Evolutionary conservation across 164 flowering plant species (phyloP), one percentile per base, ranked within the genome.

Genomic region (Vitis rupestris): DNA sequence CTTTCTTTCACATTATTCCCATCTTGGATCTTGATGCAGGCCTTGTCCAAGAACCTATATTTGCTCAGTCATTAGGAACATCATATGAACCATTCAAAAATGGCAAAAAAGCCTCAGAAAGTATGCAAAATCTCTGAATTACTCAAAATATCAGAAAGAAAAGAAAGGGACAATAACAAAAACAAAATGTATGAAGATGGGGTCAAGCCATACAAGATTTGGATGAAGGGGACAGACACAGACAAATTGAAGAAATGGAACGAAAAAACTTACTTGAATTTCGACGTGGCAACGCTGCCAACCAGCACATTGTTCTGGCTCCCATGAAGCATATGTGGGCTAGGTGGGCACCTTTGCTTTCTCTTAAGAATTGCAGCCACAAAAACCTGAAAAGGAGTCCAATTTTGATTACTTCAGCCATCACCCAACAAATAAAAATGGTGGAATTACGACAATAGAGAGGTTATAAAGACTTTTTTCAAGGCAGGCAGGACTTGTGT

Each of bases 11-110:
- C 59, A 4, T 66, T 69, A 11, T 48, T 66, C 11, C 74, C 83
- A 13, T 83, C 89, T 77, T 79, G 72, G 10, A 50, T 65, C 72
- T 74, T 88, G 59, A 94, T 84, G 88, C 93, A 87, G n/a, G 99
- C 99, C 71, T 92, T 94, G 86, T 94, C 95, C 86, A 94, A 70
- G 80, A 88, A 94, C 78, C 97, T 94, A 85, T 56, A 71, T 4
- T 14, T 23, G 5, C 19, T 14, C 10, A 37, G 6, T 3, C 44
- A 37, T 37, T 37, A 37, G 44, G 44, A 6, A 37, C 44, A 37
- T 37, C 7, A 37, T 37, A 3, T 37, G 44, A 37, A 37, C 27
- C 2, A 23, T 23, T 23, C 27, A 23, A 23, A 23, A 23, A 23
- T 23, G 27, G 27, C 27, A 2, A 23, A 23, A 23, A 23, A 23